These are phyloP conservation scores for Zizania latifolia DNA, from an alignment of 176 grass and related monocot species.

Conservation along the genomic window DNA sequence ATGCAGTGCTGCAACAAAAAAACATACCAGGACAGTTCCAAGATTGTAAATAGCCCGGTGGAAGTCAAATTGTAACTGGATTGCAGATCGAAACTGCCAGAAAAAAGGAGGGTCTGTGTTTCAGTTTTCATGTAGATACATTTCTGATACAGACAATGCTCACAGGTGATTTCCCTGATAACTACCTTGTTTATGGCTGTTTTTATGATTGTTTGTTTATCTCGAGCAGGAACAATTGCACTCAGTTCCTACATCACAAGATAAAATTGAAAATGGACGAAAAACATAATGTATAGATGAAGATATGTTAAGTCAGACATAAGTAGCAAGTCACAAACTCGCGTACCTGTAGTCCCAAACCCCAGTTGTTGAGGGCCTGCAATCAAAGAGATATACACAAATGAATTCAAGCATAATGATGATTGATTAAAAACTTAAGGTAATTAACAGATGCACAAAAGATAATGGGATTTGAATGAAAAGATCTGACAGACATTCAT, in stretches of 20 bases:
- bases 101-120: neutral
- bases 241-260: conserved; percentile 62
- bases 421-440: neutral
- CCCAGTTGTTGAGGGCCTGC: conserved; percentile 86
- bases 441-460: neutral
- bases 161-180: neutral
- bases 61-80: conserved; percentile 80
- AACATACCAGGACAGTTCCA: conserved; percentile 62
- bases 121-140: neutral
- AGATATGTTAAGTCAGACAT: neutral
- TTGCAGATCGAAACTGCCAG: conserved; percentile 71
- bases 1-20: neutral
- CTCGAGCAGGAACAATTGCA: conserved; percentile 71
- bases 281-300: conserved; percentile 1
- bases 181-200: conserved; percentile 80
- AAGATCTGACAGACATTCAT: neutral
- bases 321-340: conserved; percentile 1
- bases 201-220: conserved; percentile 76
- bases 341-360: conserved; percentile 72
- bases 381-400: neutral
- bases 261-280: conserved; percentile 24
- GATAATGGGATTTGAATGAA: neutral
- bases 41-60: conserved; percentile 92
- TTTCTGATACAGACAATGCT: neutral
- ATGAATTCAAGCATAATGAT: neutral